Evolutionary conservation across 345 rosid genomes (phyloP).

Genomic region (Hirschfeldia incana): DNA sequence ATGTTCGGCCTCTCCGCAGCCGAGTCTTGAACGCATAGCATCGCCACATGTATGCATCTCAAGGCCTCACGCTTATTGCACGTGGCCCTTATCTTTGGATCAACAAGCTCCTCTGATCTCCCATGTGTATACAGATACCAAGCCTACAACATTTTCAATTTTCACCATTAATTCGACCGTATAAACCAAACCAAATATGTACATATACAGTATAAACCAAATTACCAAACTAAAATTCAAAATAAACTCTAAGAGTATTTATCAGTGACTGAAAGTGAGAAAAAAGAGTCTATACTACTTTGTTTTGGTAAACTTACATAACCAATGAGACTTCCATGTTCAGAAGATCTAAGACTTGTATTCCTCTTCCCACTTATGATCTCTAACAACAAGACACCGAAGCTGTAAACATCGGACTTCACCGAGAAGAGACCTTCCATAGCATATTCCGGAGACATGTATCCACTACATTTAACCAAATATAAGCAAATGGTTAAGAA

Average conservation of each 20-base stretch:
- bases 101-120: constrained; percentile 60
- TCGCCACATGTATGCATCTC: constrained; percentile 78
- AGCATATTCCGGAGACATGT: constrained; percentile 79
- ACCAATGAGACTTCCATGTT: constrained; percentile 47
- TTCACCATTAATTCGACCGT: constrained; percentile 1
- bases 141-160: constrained; percentile 48
- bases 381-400: constrained; percentile 68
- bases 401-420: constrained; percentile 74
- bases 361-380: constrained; percentile 60
- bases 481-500: not conserved
- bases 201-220: not conserved
- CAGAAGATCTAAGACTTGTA: constrained; percentile 45
- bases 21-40: constrained; percentile 81
- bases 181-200: constrained; percentile 2
- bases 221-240: not conserved
- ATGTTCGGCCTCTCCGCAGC: constrained; percentile 69
- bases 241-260: not conserved
- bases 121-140: constrained; percentile 77
- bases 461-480: constrained; percentile 49
- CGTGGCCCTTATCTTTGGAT: constrained; percentile 48
- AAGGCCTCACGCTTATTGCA: constrained; percentile 46
- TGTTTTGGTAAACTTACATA: constrained; percentile 48
- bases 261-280: not conserved
- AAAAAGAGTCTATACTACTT: not conserved
- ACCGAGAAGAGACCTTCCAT: constrained; percentile 76